Base-by-base conservation (phyloP, 2,329 filamentous ascomycete genomes). In the Cladophialophora yegresii region DNA sequence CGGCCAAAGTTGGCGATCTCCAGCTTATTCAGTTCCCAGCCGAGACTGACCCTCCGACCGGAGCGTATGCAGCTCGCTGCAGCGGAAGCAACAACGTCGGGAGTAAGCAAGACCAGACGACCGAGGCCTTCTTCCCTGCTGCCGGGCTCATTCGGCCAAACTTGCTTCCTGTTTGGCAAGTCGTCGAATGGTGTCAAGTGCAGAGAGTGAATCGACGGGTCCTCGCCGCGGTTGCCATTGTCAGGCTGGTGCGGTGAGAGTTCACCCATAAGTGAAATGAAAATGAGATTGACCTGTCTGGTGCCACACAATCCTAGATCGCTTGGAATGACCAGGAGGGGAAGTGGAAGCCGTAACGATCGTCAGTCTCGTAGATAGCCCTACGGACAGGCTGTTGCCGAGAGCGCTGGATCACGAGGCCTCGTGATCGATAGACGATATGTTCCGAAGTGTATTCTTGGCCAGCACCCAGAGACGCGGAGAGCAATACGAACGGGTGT, bases 11-110 rank as follows among this genome's bases (percentile, higher is more conserved):
- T 82, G 1, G 84, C 82, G 67, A 82, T 79, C 63, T 86, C 82
- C 2, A 85, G 74, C 69, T 86, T 85, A 22, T 79, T 81, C 65
- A 86, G 71, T 26, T 83, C 81, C 84, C 84, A 86, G 28, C 80
- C 79, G 45, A 87, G 76, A 9, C 81, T 81, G 26, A 85, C 79
- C 33, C 83, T 77, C 22, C 76, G 76, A 12, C 84, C 84, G 0
- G 80, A 81, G 45, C 76, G 77, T 69, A 86, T 85, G 68, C 84
- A 80, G 4, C 76, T 75, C 4, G 77, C 75, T 2, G 84, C 83
- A 0, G 82, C 78, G 23, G 76, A 75, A 5, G 80, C 78, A 2
- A 86, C 82, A 1, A 82, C 74, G 1, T 83, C 77, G 1, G 83
- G 80, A 0, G 84, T 86, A 28, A 87, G 77, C 3, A 83, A 77